phyloP scores from a whole-genome alignment of 2,329 filamentous ascomycete genomes.

The Pseudocercospora pini-densiflorae region DNA sequence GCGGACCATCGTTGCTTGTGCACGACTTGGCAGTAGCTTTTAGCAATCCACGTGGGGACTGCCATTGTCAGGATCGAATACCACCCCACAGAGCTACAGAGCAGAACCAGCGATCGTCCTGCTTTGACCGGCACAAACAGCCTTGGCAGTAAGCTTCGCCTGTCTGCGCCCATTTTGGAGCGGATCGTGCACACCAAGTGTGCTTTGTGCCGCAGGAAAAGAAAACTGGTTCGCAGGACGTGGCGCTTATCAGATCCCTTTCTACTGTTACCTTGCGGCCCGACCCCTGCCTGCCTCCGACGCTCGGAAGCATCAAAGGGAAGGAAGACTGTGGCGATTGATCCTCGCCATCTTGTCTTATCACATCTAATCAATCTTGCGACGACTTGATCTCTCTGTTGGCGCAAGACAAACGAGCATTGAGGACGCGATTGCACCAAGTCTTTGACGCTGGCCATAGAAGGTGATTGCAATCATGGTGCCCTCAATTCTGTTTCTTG shows the following conservation, averaged over 20 bases:
- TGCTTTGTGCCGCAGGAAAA: slow-evolving; percentile 5
- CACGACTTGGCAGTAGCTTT: background rate
- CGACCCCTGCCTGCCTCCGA: slow-evolving; percentile 15
- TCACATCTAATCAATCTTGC: slow-evolving; percentile 26
- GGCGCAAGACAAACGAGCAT: background rate
- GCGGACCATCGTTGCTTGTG: background rate
- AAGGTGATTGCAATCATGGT: slow-evolving; percentile 9
- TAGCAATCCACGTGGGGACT: slow-evolving; percentile 5
- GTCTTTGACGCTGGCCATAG: background rate
- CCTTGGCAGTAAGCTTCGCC: slow-evolving; percentile 2
- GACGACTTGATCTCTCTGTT: slow-evolving; percentile 1
- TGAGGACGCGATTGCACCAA: background rate
- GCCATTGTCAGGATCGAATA: slow-evolving; percentile 5
- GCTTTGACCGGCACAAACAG: slow-evolving; percentile 1
- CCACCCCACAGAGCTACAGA: background rate
- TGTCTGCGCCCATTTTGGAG: slow-evolving; percentile 4
- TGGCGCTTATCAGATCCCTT: slow-evolving; percentile 26
- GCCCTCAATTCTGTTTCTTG: slow-evolving; percentile 7
- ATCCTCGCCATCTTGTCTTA: slow-evolving; percentile 12
- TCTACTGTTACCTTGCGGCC: slow-evolving; percentile 1
- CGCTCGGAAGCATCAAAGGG: slow-evolving; percentile 11
- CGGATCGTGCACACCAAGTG: slow-evolving; percentile 3
- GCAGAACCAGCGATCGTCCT: background rate
- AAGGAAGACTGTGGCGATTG: slow-evolving; percentile 7
- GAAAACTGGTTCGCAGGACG: slow-evolving; percentile 1